Evolutionary conservation across 192 early-diverging fungal genomes (phyloP).

Genomic region (Chytriomyces sp.): DNA sequence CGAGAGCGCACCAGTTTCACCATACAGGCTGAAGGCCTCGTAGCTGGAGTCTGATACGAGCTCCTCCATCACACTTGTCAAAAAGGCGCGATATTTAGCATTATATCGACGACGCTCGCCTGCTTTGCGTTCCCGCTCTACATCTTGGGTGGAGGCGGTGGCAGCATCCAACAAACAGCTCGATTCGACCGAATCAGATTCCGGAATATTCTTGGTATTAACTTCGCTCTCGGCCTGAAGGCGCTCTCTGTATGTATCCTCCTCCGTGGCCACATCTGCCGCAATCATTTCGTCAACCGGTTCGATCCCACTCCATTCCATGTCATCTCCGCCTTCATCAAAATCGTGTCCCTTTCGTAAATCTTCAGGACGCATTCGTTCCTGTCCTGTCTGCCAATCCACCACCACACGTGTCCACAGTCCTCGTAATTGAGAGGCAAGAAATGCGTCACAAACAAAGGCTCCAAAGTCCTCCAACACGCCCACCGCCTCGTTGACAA

Average conservation of each 20-base stretch:
- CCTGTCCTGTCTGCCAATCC: not conserved
- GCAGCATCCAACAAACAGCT: not conserved
- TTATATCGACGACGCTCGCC: too few species aligned
- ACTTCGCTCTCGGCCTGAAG: not conserved
- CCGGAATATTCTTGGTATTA: too few species aligned
- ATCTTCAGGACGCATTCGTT: not conserved
- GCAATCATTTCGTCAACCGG: too few species aligned
- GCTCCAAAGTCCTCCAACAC: constrained; percentile 68
- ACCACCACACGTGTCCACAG: constrained; percentile 31
- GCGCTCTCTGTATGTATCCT: not conserved
- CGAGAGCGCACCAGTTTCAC: not conserved
- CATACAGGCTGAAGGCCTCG: not conserved
- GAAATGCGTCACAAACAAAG: constrained; percentile 76
- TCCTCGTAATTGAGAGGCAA: too few species aligned
- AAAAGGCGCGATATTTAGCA: too few species aligned
- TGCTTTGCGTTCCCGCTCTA: too few species aligned
- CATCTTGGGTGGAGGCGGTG: not conserved
- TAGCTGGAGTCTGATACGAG: too few species aligned
- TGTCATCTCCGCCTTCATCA: too few species aligned
- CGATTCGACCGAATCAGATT: too few species aligned
- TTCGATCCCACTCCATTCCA: not conserved
- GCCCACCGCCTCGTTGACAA: constrained; percentile 41
- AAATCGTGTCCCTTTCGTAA: not conserved
- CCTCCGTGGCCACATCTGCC: not conserved
- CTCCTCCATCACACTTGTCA: too few species aligned